Evolutionary conservation across 495 filamentous ascomycete genomes (phyloP), one percentile per base, ranked within the genome.

Genomic region (Tuber brumale): DNA sequence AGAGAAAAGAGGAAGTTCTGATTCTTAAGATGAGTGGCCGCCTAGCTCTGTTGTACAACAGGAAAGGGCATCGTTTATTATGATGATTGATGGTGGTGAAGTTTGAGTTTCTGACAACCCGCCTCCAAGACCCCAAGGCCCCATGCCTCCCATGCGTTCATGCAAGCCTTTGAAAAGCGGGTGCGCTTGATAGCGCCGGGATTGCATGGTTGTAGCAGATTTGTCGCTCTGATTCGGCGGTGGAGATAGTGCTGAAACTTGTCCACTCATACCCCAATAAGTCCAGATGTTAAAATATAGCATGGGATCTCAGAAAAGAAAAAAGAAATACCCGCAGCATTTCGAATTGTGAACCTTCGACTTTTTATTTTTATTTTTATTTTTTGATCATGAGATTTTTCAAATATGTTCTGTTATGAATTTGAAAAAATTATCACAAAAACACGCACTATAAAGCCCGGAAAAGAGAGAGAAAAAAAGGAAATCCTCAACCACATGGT

Each of bases 1-100:
- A 66, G 57, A 35, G 57, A 66, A 66, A 66, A 66, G 51, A 61
- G 57, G 57, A 66, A 66, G 12, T 66, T 66, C 57, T 35, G 27
- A 35, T 66, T 19, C 57, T 66, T 66, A 66, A 66, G 57, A 2
- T 35, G 57, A 66, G 57, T 35, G 27, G 57, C 57, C 57, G 57
- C 57, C 57, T 66, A 66, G 27, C 27, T 35, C 57, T 35, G 57
- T 35, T 66, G 57, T 35, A 35, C 27, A 35, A 19, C 57, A 66
- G 57, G 12, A 66, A 66, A 66, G 57, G 57, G 57, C 57, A 66
- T 66, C 31, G 27, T 66, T 66, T 66, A 35, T 18, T 66, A 35
- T 16, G 27, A 35, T 66, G 27, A 66, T 66, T 66, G 57, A 66
- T 66, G 57, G 27, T 31, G 27, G 27, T 66, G 57, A 66, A 14